phyloP scores from a whole-genome alignment of 768 basidiomycete genomes.

The Gelatoporia subvermispora region DNA sequence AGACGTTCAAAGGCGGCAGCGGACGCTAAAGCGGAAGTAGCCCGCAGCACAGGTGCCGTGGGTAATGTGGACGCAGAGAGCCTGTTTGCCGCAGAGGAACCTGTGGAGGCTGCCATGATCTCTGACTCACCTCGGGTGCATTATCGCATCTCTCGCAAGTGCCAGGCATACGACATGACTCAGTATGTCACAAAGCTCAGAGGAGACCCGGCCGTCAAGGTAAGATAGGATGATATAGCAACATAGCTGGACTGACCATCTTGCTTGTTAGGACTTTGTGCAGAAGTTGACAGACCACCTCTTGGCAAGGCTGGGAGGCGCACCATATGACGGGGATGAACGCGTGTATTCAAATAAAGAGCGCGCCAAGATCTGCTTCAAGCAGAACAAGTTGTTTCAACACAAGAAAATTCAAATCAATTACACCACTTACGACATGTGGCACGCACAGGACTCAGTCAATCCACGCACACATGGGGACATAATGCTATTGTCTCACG shows the following conservation, averaged over 20 bases:
- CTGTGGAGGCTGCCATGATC: background rate
- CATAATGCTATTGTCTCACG: slow-evolving; percentile 22
- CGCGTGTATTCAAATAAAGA: background rate
- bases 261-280: background rate
- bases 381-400: slow-evolving; percentile 21
- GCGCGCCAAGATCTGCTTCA: background rate
- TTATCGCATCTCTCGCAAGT: background rate
- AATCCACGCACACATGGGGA: slow-evolving; percentile 32
- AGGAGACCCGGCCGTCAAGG: background rate
- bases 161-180: background rate
- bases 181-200: background rate
- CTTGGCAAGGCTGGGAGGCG: background rate
- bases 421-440: slow-evolving; percentile 40
- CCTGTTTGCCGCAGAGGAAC: too few species aligned
- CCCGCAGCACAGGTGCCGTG: too few species aligned
- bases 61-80: too few species aligned
- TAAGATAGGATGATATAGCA: background rate
- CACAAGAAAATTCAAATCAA: slow-evolving; percentile 30
- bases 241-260: background rate
- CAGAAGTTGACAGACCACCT: background rate
- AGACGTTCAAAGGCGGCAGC: background rate
- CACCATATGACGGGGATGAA: background rate
- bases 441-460: slow-evolving; percentile 35
- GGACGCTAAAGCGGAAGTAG: too few species aligned
- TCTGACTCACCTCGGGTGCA: background rate